Percentiles rank a stretch among this genome's conserved stretches.
These are phyloP conservation scores for Saccharomyces hybrid DNA, from an alignment of 1,139 yeast species.

Conservation along the genomic window DNA sequence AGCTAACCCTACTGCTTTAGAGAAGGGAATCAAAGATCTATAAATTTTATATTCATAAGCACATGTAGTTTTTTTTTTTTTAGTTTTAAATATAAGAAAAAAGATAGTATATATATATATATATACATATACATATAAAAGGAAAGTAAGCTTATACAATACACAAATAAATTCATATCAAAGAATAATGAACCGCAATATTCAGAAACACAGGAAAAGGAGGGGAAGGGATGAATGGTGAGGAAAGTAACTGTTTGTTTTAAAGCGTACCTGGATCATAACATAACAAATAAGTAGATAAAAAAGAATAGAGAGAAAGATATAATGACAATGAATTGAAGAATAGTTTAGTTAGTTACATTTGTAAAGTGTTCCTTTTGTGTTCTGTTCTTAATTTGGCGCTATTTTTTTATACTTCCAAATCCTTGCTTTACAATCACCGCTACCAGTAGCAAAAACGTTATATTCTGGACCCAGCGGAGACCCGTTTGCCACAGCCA, in stretches of 20 bases:
- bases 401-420: constrained; percentile 51
- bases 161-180: not conserved
- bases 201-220: not conserved
- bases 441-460: constrained; percentile 94
- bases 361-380: not conserved
- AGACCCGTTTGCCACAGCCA: constrained; percentile 75
- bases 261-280: not conserved
- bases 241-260: not conserved
- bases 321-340: not conserved
- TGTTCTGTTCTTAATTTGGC: constrained; percentile 1
- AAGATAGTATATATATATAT: not conserved
- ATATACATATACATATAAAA: not conserved
- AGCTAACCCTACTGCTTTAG: constrained; percentile 53
- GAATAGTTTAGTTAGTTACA: not conserved
- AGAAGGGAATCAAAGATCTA: constrained; percentile 34
- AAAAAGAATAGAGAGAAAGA: not conserved
- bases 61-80: constrained; percentile 1
- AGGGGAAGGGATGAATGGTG: not conserved
- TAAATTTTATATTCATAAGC: not conserved
- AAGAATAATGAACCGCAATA: not conserved
- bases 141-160: not conserved
- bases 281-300: constrained; percentile 1
- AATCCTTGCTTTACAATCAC: constrained; percentile 94
- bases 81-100: not conserved
- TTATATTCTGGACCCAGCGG: constrained; percentile 50